Percentiles rank a stretch among this genome's conserved stretches.
phyloP scores from a whole-genome alignment of 2,329 filamentous ascomycete species.

The Aaosphaeria arxii region DNA sequence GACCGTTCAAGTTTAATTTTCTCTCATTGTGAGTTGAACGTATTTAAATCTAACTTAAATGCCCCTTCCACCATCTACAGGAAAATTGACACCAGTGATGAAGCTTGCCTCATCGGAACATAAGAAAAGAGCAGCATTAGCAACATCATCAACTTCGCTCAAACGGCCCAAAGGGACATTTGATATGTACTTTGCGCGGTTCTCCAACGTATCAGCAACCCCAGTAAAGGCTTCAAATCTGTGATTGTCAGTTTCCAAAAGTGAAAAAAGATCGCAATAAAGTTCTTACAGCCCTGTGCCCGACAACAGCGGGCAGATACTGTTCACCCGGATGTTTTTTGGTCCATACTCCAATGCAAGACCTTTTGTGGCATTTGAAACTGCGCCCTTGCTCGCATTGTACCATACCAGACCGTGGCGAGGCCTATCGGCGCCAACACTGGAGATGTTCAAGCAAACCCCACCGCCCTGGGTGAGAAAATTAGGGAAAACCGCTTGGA shows the following conservation, averaged over 20 bases:
- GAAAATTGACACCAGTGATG: not conserved
- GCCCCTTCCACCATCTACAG: not conserved
- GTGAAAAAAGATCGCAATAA: too few relatives aligned
- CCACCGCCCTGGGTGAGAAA: constrained; percentile 45
- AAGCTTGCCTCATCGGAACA: not conserved
- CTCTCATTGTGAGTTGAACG: too few relatives aligned
- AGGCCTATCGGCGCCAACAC: constrained; percentile 57
- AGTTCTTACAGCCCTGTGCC: not conserved
- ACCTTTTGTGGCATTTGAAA: constrained; percentile 42
- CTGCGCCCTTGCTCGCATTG: constrained; percentile 63
- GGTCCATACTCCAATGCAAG: not conserved
- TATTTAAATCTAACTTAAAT: not conserved
- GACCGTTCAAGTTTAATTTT: too few relatives aligned
- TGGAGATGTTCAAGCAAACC: constrained; percentile 60
- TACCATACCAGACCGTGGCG: constrained; percentile 62
- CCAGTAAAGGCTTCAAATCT: not conserved
- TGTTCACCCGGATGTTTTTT: not conserved
- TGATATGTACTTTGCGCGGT: not conserved
- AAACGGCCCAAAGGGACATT: not conserved
- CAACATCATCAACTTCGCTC: not conserved
- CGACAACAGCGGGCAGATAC: not conserved
- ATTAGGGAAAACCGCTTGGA: not conserved
- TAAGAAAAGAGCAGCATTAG: not conserved
- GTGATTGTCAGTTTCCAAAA: too few relatives aligned
- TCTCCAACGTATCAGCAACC: not conserved